Percentiles rank a stretch among this genome's conserved stretches.
Conservation (phyloP, 352 stramenopile species). For the Phytophthora pseudosyringae region DNA sequence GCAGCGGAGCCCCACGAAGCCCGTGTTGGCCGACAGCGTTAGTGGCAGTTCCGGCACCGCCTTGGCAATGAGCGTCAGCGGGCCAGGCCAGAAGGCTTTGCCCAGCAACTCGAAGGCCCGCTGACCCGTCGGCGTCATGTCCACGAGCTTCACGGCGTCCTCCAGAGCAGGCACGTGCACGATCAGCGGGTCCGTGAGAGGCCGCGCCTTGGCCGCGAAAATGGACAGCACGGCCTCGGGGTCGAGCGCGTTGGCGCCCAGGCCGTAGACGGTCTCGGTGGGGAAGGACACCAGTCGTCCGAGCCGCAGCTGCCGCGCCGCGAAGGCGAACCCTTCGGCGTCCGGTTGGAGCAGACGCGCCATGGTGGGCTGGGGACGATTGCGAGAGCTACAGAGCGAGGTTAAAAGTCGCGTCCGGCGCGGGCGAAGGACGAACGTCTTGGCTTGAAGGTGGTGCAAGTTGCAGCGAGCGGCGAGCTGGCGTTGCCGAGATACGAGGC, state of each 20-base stretch:
- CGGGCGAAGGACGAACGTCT: constrained; percentile 15
- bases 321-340: constrained; percentile 49
- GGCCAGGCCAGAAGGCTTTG: constrained; percentile 96
- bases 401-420: constrained; percentile 14
- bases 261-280: constrained; percentile 99
- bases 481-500: constrained; percentile 9
- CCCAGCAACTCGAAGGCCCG: constrained; percentile 87
- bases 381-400: constrained; percentile 23
- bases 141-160: constrained; percentile 91
- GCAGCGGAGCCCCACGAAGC: constrained; percentile 97
- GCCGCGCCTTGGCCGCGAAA: constrained; percentile 95
- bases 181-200: constrained; percentile 98
- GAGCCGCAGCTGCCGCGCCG: constrained; percentile 69
- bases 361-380: constrained; percentile 33
- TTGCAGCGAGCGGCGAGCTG: not conserved
- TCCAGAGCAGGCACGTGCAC: constrained; percentile 94
- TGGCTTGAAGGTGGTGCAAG: constrained; percentile 21
- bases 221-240: constrained; percentile 94
- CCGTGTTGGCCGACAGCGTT: constrained; percentile 93
- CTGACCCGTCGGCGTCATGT: constrained; percentile 69
- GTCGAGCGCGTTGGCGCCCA: constrained; percentile 97
- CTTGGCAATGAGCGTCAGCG: constrained; percentile 96
- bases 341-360: constrained; percentile 55
- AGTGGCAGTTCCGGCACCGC: constrained; percentile 87
- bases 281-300: constrained; percentile 95